phyloP scores from a whole-genome alignment of 1,284 basidiomycete genomes.

The Cutaneotrichosporon sp. region DNA sequence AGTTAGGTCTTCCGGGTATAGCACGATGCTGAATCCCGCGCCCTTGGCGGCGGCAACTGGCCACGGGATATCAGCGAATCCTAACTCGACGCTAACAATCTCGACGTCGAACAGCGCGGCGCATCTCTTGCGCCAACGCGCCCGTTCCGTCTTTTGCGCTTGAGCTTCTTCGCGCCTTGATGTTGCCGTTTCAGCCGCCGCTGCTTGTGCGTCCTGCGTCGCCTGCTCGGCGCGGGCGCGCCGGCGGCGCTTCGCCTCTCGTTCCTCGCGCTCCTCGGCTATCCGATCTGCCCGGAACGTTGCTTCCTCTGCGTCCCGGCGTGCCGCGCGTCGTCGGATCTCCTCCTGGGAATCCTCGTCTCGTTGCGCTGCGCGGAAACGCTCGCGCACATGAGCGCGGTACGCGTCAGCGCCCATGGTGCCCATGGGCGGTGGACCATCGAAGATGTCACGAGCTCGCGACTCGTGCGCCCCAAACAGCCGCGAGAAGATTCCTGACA shows the following conservation, averaged over 20 bases:
- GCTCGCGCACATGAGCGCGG: conserved; percentile 28
- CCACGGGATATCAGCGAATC: conserved; percentile 74
- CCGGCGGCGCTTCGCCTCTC: background rate
- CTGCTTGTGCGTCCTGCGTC: background rate
- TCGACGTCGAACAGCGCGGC: conserved; percentile 27
- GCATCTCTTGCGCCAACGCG: conserved; percentile 25
- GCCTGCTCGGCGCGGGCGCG: conserved; percentile 3
- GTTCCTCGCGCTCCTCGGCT: conserved; percentile 9
- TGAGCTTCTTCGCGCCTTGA: conserved; percentile 2
- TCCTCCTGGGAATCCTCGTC: conserved; percentile 23
- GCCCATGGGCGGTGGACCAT: conserved; percentile 28
- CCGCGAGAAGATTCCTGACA: background rate
- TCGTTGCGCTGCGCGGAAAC: conserved; percentile 28
- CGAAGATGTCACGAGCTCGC: conserved; percentile 10
- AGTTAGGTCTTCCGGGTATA: conserved; percentile 57
- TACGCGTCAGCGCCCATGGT: conserved; percentile 37
- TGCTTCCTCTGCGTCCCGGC: conserved; percentile 1
- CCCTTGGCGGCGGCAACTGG: conserved; percentile 58
- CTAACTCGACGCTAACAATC: conserved; percentile 38
- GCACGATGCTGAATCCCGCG: conserved; percentile 33
- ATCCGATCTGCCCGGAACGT: background rate
- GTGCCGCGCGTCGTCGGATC: conserved; percentile 5
- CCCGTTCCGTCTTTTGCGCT: conserved; percentile 20
- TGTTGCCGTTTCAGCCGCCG: background rate
- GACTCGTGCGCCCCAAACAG: conserved; percentile 24